Conservation (phyloP, 164 flowering plant species). For the Houttuynia cordata region DNA sequence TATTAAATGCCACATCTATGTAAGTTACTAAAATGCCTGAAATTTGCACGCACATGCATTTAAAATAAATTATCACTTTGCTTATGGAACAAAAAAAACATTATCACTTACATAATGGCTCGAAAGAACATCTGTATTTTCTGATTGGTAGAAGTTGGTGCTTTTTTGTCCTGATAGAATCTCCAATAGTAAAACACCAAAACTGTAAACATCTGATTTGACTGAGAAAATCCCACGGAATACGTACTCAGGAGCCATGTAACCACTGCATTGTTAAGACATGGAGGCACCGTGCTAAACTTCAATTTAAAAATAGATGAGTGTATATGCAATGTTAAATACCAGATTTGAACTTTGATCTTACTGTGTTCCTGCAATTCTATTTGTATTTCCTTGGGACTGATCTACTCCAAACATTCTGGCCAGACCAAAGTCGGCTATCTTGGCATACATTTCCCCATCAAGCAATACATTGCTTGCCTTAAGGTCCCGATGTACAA, state of each 20-base stretch:
- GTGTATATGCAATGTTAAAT: too few species aligned
- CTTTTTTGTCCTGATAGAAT: slow-evolving; percentile 9
- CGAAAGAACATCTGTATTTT: not conserved
- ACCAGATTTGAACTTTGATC: slow-evolving; percentile 5
- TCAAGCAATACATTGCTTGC: slow-evolving; percentile 45
- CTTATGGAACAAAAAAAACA: too few species aligned
- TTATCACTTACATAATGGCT: slow-evolving; percentile 7
- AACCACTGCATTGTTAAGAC: slow-evolving; percentile 8
- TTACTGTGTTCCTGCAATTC: slow-evolving; percentile 32
- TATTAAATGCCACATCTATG: too few species aligned
- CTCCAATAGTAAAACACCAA: slow-evolving; percentile 12
- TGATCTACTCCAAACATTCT: slow-evolving; percentile 24
- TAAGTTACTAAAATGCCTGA: too few species aligned
- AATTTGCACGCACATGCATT: too few species aligned
- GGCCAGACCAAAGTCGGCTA: slow-evolving; percentile 43
- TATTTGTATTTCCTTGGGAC: slow-evolving; percentile 10
- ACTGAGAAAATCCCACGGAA: slow-evolving; percentile 12
- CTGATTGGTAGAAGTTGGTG: slow-evolving; percentile 1
- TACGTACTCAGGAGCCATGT: slow-evolving; percentile 19
- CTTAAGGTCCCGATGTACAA: slow-evolving; percentile 52
- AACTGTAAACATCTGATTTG: slow-evolving; percentile 14
- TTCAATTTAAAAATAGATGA: too few species aligned
- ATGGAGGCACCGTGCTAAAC: too few species aligned
- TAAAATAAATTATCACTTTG: not conserved
- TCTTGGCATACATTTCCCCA: slow-evolving; percentile 29